phyloP scores from a whole-genome alignment of 2,329 filamentous ascomycete genomes.

The Colletotrichum scovillei region DNA sequence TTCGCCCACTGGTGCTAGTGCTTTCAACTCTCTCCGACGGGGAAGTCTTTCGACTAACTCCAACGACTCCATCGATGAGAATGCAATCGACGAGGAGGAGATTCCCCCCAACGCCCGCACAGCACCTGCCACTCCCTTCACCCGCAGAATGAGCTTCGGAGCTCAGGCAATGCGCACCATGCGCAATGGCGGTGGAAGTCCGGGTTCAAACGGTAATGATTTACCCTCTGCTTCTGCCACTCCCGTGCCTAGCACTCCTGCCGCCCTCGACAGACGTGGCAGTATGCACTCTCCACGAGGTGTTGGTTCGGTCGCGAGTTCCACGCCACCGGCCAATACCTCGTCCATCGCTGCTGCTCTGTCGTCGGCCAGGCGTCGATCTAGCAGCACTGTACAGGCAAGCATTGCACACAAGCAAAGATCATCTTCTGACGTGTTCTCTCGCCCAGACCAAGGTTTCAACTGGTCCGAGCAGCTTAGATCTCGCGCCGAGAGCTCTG shows the following conservation, averaged over 20 bases:
- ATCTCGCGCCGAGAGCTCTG: slow-evolving; percentile 86
- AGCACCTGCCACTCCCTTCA: slow-evolving; percentile 78
- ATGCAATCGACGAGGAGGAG: slow-evolving; percentile 77
- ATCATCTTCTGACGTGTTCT: slow-evolving; percentile 74
- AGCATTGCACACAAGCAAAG: slow-evolving; percentile 66
- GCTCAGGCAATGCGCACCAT: slow-evolving; percentile 81
- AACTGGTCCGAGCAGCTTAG: slow-evolving; percentile 98
- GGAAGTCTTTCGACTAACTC: slow-evolving; percentile 76
- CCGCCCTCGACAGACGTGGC: slow-evolving; percentile 44
- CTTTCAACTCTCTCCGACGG: slow-evolving; percentile 65
- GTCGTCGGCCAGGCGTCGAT: slow-evolving; percentile 49
- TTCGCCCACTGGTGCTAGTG: slow-evolving; percentile 68
- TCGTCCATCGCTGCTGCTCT: slow-evolving; percentile 47
- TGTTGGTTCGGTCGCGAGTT: slow-evolving; percentile 3
- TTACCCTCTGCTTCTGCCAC: slow-evolving; percentile 51
- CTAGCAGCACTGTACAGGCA: slow-evolving; percentile 62
- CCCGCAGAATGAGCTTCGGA: slow-evolving; percentile 90
- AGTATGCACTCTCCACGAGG: slow-evolving; percentile 12
- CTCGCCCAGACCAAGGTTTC: slow-evolving; percentile 85
- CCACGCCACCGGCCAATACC: slow-evolving; percentile 45
- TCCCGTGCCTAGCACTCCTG: slow-evolving; percentile 46
- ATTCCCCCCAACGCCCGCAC: slow-evolving; percentile 62
- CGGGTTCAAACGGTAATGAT: slow-evolving; percentile 72
- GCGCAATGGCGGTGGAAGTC: slow-evolving; percentile 68
- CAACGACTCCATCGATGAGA: slow-evolving; percentile 75